Evolutionary conservation across 2,329 filamentous ascomycete species (phyloP).

Genomic region (Ceratocystis smalleyi): DNA sequence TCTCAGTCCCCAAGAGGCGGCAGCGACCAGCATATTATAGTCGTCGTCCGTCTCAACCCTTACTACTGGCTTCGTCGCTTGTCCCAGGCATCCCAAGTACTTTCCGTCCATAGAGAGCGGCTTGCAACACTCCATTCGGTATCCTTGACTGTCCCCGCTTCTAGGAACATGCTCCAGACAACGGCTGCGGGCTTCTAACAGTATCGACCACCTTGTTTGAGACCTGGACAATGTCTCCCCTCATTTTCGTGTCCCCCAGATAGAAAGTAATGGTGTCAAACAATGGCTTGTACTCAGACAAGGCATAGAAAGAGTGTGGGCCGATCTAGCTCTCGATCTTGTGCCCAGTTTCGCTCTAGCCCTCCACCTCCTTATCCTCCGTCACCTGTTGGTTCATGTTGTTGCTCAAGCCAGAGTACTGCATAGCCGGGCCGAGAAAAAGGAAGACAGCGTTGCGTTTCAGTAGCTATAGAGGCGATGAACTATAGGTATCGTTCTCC

Average conservation of each 20-base stretch:
- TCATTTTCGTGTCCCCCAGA: neutral
- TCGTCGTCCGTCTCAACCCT: neutral
- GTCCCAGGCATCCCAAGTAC: neutral
- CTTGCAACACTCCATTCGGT: neutral
- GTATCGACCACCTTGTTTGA: neutral
- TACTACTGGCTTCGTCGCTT: neutral
- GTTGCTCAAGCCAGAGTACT: neutral
- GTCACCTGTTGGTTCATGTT: neutral
- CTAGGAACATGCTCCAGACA: neutral
- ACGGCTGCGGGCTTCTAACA: neutral
- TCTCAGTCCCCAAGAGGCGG: neutral
- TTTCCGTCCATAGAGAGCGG: neutral
- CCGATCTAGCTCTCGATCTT: neutral
- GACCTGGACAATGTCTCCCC: neutral
- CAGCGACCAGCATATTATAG: neutral
- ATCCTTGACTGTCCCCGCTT: neutral
- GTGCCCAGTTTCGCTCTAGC: neutral
- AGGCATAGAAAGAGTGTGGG: neutral
- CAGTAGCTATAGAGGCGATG: neutral
- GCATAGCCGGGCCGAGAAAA: neutral
- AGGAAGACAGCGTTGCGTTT: neutral
- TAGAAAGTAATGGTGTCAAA: neutral
- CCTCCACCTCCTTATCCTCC: neutral
- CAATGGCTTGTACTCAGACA: neutral
- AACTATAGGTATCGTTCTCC: neutral